A percentile compares a stretch with the other conserved stretches of the same genome.
phyloP scores from a whole-genome alignment of 495 filamentous ascomycete genomes.

The Penicillium steckii region DNA sequence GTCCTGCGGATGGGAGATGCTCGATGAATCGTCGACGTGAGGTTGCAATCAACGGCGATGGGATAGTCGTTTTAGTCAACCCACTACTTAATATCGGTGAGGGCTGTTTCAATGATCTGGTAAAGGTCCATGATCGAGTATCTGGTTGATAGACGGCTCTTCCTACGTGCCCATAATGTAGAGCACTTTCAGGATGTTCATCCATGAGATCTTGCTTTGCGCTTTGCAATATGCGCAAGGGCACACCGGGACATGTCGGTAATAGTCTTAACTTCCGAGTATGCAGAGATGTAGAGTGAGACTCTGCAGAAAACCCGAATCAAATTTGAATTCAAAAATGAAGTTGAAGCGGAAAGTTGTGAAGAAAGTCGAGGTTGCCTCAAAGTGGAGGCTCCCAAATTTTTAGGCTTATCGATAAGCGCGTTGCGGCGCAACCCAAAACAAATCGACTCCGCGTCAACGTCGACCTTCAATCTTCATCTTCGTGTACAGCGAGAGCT shows the following conservation, averaged over 20 bases:
- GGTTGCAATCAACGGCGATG: slow-evolving; percentile 16
- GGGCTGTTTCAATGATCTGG: slow-evolving; percentile 32
- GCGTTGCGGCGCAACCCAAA: slow-evolving; percentile 37
- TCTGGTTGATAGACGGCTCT: slow-evolving; percentile 53
- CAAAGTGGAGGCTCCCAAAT: background rate
- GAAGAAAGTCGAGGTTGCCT: background rate
- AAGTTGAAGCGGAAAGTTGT: background rate
- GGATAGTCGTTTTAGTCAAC: slow-evolving; percentile 29
- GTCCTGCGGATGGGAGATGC: slow-evolving; percentile 10
- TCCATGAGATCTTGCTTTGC: slow-evolving; percentile 57
- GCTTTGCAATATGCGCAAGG: slow-evolving; percentile 30
- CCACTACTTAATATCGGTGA: slow-evolving; percentile 34
- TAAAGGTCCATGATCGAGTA: slow-evolving; percentile 56
- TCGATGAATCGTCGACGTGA: slow-evolving; percentile 12
- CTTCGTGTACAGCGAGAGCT: too few species aligned
- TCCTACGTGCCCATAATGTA: slow-evolving; percentile 68
- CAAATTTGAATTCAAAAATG: background rate
- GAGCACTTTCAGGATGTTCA: slow-evolving; percentile 51
- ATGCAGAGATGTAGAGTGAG: background rate
- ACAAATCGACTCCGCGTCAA: slow-evolving; percentile 4
- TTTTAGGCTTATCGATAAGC: slow-evolving; percentile 29
- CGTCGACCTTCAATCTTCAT: background rate
- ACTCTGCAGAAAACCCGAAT: background rate
- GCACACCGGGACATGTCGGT: slow-evolving; percentile 39
- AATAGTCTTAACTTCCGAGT: slow-evolving; percentile 2